Evolutionary conservation across 306 rosid species (phyloP).

Genomic region (Morella rubra): DNA sequence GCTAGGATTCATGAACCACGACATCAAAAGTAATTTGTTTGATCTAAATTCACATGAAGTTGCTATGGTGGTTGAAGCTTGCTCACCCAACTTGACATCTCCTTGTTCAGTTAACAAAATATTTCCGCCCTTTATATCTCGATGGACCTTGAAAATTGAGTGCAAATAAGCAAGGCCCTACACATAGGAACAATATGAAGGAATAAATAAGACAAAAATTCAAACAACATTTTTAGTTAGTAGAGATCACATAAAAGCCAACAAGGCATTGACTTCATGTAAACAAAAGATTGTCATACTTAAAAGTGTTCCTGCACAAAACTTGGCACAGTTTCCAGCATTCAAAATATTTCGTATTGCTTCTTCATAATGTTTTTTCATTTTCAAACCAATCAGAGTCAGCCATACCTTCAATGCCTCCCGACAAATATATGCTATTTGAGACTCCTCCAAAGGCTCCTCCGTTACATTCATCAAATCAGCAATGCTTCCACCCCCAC

Average conservation of each 20-base stretch:
- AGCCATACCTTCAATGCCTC: constrained; percentile 84
- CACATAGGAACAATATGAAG: constrained; percentile 14
- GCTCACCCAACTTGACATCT: constrained; percentile 96
- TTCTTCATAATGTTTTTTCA: constrained; percentile 7
- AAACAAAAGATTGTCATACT: background rate
- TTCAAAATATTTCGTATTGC: background rate
- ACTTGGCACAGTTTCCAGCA: background rate
- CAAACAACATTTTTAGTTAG: constrained; percentile 11
- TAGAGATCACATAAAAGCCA: constrained; percentile 6
- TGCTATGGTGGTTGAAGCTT: constrained; percentile 11
- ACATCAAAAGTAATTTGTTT: background rate
- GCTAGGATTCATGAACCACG: background rate
- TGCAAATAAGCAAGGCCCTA: constrained; percentile 97
- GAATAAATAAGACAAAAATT: background rate
- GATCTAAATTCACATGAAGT: background rate
- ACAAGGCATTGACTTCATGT: background rate
- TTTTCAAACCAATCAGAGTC: background rate
- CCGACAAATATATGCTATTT: constrained; percentile 90
- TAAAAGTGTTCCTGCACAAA: background rate
- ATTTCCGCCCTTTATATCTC: constrained; percentile 99
- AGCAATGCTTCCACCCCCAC: constrained; percentile 99
- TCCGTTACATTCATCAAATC: constrained; percentile 86
- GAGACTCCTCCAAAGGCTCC: constrained; percentile 90
- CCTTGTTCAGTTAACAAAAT: constrained; percentile 97
- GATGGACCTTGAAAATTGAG: constrained; percentile 95